Conservation (phyloP, 2,329 filamentous ascomycete genomes). For the Calonectria leucothoes region DNA sequence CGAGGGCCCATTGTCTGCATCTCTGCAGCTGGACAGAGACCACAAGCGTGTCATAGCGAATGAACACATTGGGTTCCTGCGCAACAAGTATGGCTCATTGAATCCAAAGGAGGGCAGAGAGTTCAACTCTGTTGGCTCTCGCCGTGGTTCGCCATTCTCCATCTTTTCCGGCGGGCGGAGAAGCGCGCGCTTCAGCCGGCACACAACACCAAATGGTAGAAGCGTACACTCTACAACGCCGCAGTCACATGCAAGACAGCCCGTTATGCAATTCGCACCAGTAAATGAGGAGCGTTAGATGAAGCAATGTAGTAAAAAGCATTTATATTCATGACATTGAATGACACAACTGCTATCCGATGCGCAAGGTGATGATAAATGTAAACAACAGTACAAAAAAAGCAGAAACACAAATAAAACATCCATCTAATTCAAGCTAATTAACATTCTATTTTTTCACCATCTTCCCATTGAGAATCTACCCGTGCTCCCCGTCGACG, state of each 20-base stretch:
- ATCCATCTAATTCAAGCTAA: background rate
- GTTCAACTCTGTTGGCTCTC: background rate
- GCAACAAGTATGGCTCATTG: background rate
- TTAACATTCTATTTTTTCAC: background rate
- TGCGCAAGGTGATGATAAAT: background rate
- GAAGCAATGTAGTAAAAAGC: background rate
- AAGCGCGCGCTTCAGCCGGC: background rate
- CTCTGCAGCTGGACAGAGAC: background rate
- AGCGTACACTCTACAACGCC: background rate
- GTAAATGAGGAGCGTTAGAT: background rate
- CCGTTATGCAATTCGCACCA: background rate
- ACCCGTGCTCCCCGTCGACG: constrained; percentile 18
- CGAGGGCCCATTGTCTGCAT: background rate
- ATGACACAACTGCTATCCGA: background rate
- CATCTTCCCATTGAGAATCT: background rate
- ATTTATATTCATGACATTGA: background rate
- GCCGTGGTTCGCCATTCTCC: background rate
- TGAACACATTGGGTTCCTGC: background rate
- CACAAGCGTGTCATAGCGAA: background rate
- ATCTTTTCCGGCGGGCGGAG: background rate
- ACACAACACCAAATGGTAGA: background rate
- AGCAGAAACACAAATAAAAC: background rate
- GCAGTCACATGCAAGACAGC: background rate
- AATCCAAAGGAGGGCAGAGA: constrained; percentile 6
- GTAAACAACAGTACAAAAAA: background rate